A percentile compares a stretch with the other conserved stretches of the same genome.
Conservation (phyloP, 176 grass and related monocot species). For the Areca catechu region DNA sequence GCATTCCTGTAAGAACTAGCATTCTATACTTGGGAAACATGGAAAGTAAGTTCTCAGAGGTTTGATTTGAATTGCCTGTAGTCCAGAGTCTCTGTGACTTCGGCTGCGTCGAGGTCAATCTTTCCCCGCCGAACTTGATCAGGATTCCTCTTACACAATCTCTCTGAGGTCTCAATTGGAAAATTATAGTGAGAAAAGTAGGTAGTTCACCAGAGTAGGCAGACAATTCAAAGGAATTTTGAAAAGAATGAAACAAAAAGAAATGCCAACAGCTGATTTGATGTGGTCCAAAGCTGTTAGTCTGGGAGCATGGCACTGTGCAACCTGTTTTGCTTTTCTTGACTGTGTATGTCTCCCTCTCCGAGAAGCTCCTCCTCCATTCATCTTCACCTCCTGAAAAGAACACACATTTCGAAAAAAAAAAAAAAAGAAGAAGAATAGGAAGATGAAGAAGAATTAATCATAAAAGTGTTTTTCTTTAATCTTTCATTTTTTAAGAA, state of each 20-base stretch:
- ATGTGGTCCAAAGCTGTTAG: slow-evolving; percentile 9
- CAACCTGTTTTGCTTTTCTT: slow-evolving; percentile 92
- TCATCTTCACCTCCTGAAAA: slow-evolving; percentile 48
- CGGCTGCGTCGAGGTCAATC: slow-evolving; percentile 77
- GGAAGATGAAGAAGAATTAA: slow-evolving; percentile 20
- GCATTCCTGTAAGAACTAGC: neutral
- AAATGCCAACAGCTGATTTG: slow-evolving; percentile 14
- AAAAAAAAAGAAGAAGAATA: slow-evolving; percentile 12
- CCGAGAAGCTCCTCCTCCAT: slow-evolving; percentile 78
- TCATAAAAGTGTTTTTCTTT: too few species aligned
- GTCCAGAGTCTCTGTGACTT: slow-evolving; percentile 82
- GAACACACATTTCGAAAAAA: slow-evolving; percentile 3
- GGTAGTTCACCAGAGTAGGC: slow-evolving; percentile 6
- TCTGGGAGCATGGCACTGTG: slow-evolving; percentile 18
- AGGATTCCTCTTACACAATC: slow-evolving; percentile 43
- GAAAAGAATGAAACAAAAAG: slow-evolving; percentile 2
- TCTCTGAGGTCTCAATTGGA: slow-evolving; percentile 31
- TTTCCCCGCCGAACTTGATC: slow-evolving; percentile 58
- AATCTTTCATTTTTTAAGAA: too few species aligned
- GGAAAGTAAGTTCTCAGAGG: too few species aligned
- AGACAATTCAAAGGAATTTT: neutral
- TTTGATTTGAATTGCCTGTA: slow-evolving; percentile 41
- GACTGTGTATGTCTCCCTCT: slow-evolving; percentile 57
- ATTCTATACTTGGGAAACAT: neutral
- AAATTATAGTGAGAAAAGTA: slow-evolving; percentile 3